These are phyloP conservation scores for Theobroma grandiflorum DNA, from an alignment of 441 rosid genomes.

Conservation along the genomic window DNA sequence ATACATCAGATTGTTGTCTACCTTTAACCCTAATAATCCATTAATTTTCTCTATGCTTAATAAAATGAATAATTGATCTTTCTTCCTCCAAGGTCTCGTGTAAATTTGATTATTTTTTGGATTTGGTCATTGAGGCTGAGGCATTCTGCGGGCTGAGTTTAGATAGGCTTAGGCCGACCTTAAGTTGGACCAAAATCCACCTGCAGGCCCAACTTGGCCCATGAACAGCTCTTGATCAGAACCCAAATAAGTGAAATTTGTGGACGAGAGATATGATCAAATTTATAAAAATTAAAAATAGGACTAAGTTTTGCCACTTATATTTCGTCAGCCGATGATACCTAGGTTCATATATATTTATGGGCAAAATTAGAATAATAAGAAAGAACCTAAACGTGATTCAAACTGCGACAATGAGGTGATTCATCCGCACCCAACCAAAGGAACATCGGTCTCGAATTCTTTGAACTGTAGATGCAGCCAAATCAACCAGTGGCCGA, in stretches of 20 bases:
- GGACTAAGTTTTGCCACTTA: neutral
- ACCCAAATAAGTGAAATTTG: no score
- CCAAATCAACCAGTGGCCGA: slow-evolving; percentile 62
- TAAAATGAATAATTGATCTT: slow-evolving; percentile 1
- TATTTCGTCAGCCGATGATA: neutral
- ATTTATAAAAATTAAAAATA: neutral
- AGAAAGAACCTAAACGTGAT: neutral
- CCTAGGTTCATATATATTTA: neutral
- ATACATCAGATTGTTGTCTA: neutral
- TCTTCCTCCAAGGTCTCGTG: neutral
- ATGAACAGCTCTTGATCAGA: no score
- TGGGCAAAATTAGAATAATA: neutral
- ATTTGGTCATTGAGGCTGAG: no score
- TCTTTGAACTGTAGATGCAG: slow-evolving; percentile 56
- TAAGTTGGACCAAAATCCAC: no score
- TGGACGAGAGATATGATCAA: no score
- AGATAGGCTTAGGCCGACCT: no score
- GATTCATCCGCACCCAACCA: slow-evolving; percentile 79
- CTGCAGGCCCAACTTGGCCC: no score
- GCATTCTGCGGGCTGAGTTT: no score
- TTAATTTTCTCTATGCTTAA: slow-evolving; percentile 1
- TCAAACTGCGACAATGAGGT: slow-evolving; percentile 52
- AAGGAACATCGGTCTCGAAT: slow-evolving; percentile 81
- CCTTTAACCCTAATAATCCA: slow-evolving; percentile 8
- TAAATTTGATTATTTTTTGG: no score